Percentiles rank a stretch among this genome's conserved stretches.
Conservation (phyloP, 495 filamentous ascomycete genomes). For the Talaromyces adpressus region DNA sequence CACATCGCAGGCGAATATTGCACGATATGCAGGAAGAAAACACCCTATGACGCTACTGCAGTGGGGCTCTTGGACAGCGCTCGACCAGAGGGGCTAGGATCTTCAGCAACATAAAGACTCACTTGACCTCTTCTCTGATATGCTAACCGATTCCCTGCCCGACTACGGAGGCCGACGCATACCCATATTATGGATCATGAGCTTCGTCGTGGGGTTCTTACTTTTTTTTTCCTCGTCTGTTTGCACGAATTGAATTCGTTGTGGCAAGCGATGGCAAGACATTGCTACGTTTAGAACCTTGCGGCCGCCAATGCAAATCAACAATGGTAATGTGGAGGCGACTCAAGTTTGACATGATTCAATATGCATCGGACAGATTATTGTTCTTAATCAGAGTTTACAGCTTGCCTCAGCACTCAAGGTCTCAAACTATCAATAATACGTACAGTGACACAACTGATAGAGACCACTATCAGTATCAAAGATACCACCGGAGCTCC, state of each 20-base stretch:
- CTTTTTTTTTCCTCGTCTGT: not conserved
- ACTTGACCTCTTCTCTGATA: not conserved
- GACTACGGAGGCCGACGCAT: not conserved
- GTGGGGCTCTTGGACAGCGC: not conserved
- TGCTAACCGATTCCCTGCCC: not conserved
- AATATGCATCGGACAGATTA: not conserved
- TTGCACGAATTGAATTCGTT: not conserved
- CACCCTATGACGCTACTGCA: constrained; percentile 4
- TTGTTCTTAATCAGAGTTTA: not conserved
- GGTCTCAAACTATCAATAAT: not conserved
- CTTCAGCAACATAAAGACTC: not conserved
- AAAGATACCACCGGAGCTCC: not conserved
- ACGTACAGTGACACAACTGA: not conserved
- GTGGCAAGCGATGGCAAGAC: not conserved
- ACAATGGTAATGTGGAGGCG: not conserved
- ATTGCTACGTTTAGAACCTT: not conserved
- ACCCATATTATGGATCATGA: not conserved
- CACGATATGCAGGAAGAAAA: not conserved
- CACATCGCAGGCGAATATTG: not conserved
- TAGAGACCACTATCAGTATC: not conserved
- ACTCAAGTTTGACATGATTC: not conserved
- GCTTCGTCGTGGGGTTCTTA: not conserved
- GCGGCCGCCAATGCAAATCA: not conserved
- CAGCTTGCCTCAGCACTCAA: not conserved
- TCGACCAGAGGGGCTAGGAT: not conserved